Conservation (phyloP, 108 stramenopile genomes). For the Parietichytrium sp. region DNA sequence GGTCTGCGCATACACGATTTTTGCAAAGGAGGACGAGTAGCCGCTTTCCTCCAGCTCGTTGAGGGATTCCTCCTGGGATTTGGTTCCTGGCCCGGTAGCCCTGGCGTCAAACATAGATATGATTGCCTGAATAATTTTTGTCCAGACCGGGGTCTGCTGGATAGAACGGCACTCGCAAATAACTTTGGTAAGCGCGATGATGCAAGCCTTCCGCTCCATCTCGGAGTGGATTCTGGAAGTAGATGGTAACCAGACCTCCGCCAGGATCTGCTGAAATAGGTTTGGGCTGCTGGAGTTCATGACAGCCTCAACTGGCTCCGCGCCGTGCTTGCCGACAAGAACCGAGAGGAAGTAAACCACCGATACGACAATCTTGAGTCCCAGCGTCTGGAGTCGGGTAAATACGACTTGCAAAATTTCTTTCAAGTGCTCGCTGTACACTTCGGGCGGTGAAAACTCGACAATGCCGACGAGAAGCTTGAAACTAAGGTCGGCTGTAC, state of each 20-base stretch:
- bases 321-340: constrained; percentile 18
- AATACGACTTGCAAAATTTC: constrained; percentile 13
- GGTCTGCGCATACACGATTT: constrained; percentile 7
- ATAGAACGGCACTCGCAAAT: neutral
- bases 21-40: constrained; percentile 16
- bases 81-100: neutral
- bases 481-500: neutral
- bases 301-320: neutral
- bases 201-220: constrained; percentile 4
- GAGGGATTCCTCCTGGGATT: constrained; percentile 22
- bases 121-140: neutral
- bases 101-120: neutral
- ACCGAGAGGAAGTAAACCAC: constrained; percentile 6
- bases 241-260: neutral
- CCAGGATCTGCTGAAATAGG: neutral
- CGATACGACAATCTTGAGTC: neutral
- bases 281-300: neutral
- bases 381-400: neutral
- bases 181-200: neutral
- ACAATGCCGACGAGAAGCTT: constrained; percentile 14
- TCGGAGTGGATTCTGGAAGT: neutral
- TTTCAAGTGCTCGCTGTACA: neutral
- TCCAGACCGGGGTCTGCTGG: neutral
- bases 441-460: constrained; percentile 19
- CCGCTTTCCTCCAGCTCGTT: neutral